Evolutionary conservation across 768 basidiomycete genomes (phyloP), one percentile per base, ranked within the genome.

Genomic region (Mycena epipterygia): DNA sequence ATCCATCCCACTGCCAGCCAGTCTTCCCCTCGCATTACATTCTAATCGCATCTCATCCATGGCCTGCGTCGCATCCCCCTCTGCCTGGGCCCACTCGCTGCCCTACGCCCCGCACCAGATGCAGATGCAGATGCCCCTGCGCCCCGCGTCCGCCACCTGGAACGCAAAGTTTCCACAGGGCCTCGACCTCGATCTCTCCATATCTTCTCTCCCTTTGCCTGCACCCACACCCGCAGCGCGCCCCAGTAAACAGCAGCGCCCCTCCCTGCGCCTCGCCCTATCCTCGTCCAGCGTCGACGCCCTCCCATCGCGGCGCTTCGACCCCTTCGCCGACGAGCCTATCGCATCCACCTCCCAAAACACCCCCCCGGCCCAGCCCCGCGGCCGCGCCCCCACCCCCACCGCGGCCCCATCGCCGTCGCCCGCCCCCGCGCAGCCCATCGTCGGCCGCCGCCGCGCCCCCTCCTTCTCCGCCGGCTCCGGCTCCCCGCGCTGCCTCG

Each of bases 381-480:
- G 56, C 55, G 58, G 49, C 37, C 64, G 65, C 60, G 13, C n/a
- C 53, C n/a, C 5, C 35, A 8, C 52, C 49, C 7, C 33, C 39
- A 46, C n/a, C 53, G 1, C n/a, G n/a, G n/a, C n/a, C n/a, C n/a
- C n/a, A n/a, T n/a, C n/a, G n/a, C n/a, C n/a, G n/a, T n/a, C n/a
- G n/a, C n/a, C n/a, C n/a, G n/a, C n/a, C n/a, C n/a, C n/a, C n/a
- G n/a, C n/a, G n/a, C n/a, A n/a, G n/a, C n/a, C n/a, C n/a, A 16
- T 37, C 32, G 12, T 2, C 0, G 72, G 72, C 64, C 64, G 72
- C 51, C 63, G 68, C 25, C 59, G 72, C 37, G 52, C 68, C 32
- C 68, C 72, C 25, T 70, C 68, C 46, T 73, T 73, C 64, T 64
- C 59, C 59, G 72, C 72, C 13, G 72, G 72, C 63, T 39, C 71